Conservation (phyloP, 371 early-diverging fungal species). For the Rhizopus arrhizus region DNA sequence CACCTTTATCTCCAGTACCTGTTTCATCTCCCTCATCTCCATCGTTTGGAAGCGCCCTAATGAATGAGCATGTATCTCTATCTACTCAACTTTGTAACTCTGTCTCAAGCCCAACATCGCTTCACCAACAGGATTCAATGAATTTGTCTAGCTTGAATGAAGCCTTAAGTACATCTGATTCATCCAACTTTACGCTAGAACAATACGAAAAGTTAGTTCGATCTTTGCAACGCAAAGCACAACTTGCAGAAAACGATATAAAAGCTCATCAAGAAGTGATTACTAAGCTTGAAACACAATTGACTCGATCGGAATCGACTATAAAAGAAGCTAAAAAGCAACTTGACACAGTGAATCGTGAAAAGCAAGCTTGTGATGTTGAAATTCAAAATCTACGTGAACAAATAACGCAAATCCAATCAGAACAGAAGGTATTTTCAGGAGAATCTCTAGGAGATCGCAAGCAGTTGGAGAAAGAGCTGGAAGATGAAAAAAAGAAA, state of each 20-base stretch:
- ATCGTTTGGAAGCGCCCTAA: not conserved
- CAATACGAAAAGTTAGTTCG: constrained; percentile 53
- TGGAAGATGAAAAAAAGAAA: constrained; percentile 37
- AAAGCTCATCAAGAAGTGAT: constrained; percentile 50
- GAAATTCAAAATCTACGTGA: constrained; percentile 47
- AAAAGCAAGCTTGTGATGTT: constrained; percentile 42
- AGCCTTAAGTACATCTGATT: constrained; percentile 16
- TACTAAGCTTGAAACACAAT: constrained; percentile 44
- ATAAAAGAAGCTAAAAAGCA: constrained; percentile 47
- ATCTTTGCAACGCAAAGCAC: constrained; percentile 49
- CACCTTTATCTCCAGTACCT: constrained; percentile 35
- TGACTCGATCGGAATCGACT: constrained; percentile 42
- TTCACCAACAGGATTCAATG: constrained; percentile 29
- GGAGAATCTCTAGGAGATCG: constrained; percentile 26
- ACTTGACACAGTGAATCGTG: constrained; percentile 38
- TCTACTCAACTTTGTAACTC: constrained; percentile 3
- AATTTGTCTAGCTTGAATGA: constrained; percentile 33
- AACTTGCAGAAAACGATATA: constrained; percentile 45
- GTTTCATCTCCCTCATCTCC: constrained; percentile 16
- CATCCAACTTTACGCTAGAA: constrained; percentile 37
- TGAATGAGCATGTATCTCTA: constrained; percentile 15
- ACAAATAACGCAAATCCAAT: constrained; percentile 40
- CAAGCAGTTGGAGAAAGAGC: constrained; percentile 31
- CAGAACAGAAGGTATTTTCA: constrained; percentile 22
- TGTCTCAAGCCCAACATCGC: constrained; percentile 6